Evolutionary conservation across 1,284 basidiomycete species (phyloP), one percentile per base, ranked within the genome.

Genomic region (Microbotryum saponariae): DNA sequence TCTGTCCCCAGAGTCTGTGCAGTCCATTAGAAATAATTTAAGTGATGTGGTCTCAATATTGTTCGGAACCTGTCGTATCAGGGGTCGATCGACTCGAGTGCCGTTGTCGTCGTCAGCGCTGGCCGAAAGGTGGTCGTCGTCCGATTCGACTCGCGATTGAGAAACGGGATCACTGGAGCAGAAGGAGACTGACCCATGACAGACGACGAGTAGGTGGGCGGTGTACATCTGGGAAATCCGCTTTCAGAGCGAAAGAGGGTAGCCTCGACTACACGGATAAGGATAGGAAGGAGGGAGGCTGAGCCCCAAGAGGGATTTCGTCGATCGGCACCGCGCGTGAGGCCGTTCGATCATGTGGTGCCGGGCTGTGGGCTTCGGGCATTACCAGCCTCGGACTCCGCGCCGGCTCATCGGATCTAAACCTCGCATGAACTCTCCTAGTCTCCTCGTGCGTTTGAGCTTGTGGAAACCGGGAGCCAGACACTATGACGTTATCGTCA

Each of bases 1-100:
- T 58, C 6, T 31, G 49, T 21, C 70, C 70, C 70, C 70, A 71
- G 21, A 71, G 62, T 6, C 70, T 62, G 44, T 16, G 44, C 16
- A 21, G 9, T n/a, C 4, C 21, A 23, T 1, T 3, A 1, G 18
- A 23, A 6, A n/a, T 6, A 23, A n/a, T 5, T 27, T 25, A 20
- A 33, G 14, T 12, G 27, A 23, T 21, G 16, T 23, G 14, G 14
- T 18, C n/a, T 14, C 2, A 9, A 31, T 42, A 27, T 1, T 49
- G 46, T 3, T n/a, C 6, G 45, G 14, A 18, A 0, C 37, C 37
- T 42, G 37, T 16, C 12, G 16, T 42, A 3, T 42, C 16, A 12
- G 37, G 37, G 37, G 0, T 42, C 12, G 14, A 16, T 14, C 10
- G 37, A 16, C 4, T 42, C 16, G 37, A 42, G 14, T 42, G 37